Conservation (phyloP, 805 yeast genomes). For the Kuraishia floccosa region DNA sequence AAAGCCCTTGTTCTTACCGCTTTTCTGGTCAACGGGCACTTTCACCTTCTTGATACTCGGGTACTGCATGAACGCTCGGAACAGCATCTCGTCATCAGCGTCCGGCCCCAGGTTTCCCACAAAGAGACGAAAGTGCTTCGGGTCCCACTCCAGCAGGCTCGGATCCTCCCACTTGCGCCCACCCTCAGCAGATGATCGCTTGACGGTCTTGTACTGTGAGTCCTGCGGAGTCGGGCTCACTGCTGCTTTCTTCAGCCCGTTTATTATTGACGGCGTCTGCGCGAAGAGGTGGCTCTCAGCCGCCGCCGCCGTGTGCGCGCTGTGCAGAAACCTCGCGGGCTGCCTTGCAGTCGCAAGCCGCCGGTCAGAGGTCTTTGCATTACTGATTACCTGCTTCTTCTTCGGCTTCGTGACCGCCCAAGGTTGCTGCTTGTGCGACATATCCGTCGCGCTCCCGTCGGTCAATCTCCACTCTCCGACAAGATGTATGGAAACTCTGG, state of each 20-base stretch:
- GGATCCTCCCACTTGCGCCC: slow-evolving; percentile 37
- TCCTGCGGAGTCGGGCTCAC: slow-evolving; percentile 1
- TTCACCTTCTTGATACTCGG: slow-evolving; percentile 43
- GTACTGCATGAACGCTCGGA: slow-evolving; percentile 41
- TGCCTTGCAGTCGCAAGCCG: slow-evolving; percentile 40
- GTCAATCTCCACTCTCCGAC: background rate
- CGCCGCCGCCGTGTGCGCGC: slow-evolving; percentile 13
- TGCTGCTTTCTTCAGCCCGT: slow-evolving; percentile 1
- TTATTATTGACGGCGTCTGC: slow-evolving; percentile 4
- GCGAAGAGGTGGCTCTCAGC: slow-evolving; percentile 6
- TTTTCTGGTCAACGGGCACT: slow-evolving; percentile 41
- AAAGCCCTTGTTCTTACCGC: slow-evolving; percentile 47
- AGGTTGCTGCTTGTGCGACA: too few relatives aligned
- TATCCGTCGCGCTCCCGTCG: too few relatives aligned
- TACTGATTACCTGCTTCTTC: slow-evolving; percentile 6
- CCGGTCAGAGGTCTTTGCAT: slow-evolving; percentile 36
- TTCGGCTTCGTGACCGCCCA: too few relatives aligned
- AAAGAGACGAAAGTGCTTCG: slow-evolving; percentile 57
- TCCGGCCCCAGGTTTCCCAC: slow-evolving; percentile 68
- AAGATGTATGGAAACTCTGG: background rate
- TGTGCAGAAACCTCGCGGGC: slow-evolving; percentile 30
- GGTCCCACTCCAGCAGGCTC: slow-evolving; percentile 50
- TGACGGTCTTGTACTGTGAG: slow-evolving; percentile 21
- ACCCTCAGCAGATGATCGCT: slow-evolving; percentile 28
- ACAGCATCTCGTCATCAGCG: slow-evolving; percentile 45